Evolutionary conservation across 139 green algal species (phyloP).

Genomic region (Zygnema cylindricum): DNA sequence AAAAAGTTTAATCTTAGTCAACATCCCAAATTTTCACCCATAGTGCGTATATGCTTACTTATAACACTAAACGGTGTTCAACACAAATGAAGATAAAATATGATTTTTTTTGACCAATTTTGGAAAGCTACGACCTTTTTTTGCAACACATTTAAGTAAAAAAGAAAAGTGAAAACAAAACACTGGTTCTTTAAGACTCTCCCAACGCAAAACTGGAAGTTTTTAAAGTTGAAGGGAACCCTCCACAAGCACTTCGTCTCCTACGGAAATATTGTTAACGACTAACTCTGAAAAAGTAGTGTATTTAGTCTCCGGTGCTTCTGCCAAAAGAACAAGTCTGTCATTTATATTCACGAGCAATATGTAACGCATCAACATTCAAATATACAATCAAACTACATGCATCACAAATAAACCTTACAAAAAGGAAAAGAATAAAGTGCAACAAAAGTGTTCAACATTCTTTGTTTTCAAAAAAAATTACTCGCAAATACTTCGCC

Average conservation of each 20-base stretch:
- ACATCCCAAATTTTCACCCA: too few relatives aligned
- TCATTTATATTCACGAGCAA: neutral
- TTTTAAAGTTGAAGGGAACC: neutral
- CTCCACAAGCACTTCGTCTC: neutral
- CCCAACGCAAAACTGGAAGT: too few relatives aligned
- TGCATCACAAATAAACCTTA: neutral
- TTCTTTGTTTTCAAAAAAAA: neutral
- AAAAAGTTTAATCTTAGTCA: too few relatives aligned
- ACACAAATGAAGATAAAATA: too few relatives aligned
- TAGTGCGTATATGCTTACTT: too few relatives aligned
- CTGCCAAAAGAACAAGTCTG: neutral
- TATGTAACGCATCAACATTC: neutral
- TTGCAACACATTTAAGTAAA: too few relatives aligned
- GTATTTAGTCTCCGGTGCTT: neutral
- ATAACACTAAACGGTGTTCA: too few relatives aligned
- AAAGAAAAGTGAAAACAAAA: too few relatives aligned
- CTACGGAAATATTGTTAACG: neutral
- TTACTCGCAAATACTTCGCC: too few relatives aligned
- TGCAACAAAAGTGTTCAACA: neutral
- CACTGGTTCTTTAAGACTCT: too few relatives aligned
- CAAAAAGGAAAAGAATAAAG: neutral
- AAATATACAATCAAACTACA: neutral
- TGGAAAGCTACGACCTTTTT: too few relatives aligned
- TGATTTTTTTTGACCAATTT: too few relatives aligned
- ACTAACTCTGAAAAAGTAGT: neutral